A percentile compares a stretch with the other conserved stretches of the same genome.
Conservation (phyloP, 2,329 filamentous ascomycete genomes). For the Botrytis squamosa region DNA sequence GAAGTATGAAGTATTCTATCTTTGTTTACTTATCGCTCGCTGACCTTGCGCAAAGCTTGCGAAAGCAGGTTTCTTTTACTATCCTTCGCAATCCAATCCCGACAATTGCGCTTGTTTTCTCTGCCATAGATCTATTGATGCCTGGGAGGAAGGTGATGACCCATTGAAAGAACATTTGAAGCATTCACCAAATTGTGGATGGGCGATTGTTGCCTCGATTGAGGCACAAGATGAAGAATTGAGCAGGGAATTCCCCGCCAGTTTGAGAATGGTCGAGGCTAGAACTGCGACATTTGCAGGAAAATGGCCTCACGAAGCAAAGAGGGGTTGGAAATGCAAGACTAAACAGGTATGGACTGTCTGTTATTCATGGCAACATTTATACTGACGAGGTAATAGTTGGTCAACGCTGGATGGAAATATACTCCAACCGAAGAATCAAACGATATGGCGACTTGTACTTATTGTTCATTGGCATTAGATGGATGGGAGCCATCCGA, state of each 20-base stretch:
- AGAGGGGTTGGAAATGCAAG: slow-evolving; percentile 87
- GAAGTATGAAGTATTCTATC: slow-evolving; percentile 50
- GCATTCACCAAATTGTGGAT: slow-evolving; percentile 79
- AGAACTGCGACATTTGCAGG: slow-evolving; percentile 80
- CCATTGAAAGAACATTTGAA: slow-evolving; percentile 82
- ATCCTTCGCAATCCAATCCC: slow-evolving; percentile 68
- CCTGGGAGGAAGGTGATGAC: slow-evolving; percentile 86
- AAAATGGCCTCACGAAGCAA: slow-evolving; percentile 85
- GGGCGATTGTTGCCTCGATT: slow-evolving; percentile 71
- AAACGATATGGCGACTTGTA: slow-evolving; percentile 86
- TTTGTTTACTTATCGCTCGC: neutral
- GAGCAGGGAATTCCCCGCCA: slow-evolving; percentile 70
- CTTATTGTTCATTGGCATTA: slow-evolving; percentile 84
- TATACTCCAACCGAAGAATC: slow-evolving; percentile 82
- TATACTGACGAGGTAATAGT: slow-evolving; percentile 49
- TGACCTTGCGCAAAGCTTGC: slow-evolving; percentile 63
- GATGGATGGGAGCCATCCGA: slow-evolving; percentile 95
- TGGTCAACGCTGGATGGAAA: slow-evolving; percentile 91
- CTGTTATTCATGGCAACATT: neutral
- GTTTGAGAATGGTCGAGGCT: slow-evolving; percentile 69
- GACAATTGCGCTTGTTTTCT: slow-evolving; percentile 92
- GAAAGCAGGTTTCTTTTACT: slow-evolving; percentile 86
- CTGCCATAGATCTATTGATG: slow-evolving; percentile 79
- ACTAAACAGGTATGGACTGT: slow-evolving; percentile 67
- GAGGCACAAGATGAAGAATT: slow-evolving; percentile 62